Evolutionary conservation across 306 rosid species (phyloP).

Genomic region (Medicago truncatula): DNA sequence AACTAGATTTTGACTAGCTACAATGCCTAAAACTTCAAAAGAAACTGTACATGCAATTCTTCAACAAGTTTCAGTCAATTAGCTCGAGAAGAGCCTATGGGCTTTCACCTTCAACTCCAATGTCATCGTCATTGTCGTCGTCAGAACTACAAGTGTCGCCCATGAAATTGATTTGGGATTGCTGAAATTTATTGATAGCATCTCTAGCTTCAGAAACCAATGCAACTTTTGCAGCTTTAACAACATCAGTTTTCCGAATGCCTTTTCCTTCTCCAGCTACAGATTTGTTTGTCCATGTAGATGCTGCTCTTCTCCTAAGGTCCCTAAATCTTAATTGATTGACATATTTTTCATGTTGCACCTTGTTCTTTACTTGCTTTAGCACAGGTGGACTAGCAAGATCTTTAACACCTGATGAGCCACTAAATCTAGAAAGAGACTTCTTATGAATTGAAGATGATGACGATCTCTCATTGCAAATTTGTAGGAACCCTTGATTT

Average conservation of each 20-base stretch:
- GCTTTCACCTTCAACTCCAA: slow-evolving; percentile 49
- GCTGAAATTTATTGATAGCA: slow-evolving; percentile 65
- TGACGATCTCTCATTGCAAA: slow-evolving; percentile 53
- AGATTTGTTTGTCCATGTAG: slow-evolving; percentile 33
- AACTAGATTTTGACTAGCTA: slow-evolving; percentile 9
- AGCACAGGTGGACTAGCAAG: slow-evolving; percentile 80
- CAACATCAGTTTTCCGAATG: slow-evolving; percentile 46
- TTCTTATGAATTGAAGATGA: slow-evolving; percentile 57
- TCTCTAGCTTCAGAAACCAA: slow-evolving; percentile 78
- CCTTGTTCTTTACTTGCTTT: slow-evolving; percentile 76
- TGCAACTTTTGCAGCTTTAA: slow-evolving; percentile 72
- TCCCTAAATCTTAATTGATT: slow-evolving; percentile 76
- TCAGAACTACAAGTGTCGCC: slow-evolving; percentile 46
- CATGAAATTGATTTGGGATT: slow-evolving; percentile 42
- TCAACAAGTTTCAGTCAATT: slow-evolving; percentile 8
- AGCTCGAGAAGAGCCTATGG: slow-evolving; percentile 30
- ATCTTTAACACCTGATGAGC: slow-evolving; percentile 39
- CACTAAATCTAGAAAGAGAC: slow-evolving; percentile 61
- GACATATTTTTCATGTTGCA: slow-evolving; percentile 76
- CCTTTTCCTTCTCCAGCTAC: slow-evolving; percentile 41
- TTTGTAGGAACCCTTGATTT: slow-evolving; percentile 50
- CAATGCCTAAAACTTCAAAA: slow-evolving; percentile 26
- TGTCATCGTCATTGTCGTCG: slow-evolving; percentile 44
- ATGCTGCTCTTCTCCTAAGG: slow-evolving; percentile 61
- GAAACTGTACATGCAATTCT: slow-evolving; percentile 29